Percentiles rank a stretch among this genome's conserved stretches.
These are phyloP conservation scores for Monilinia laxa DNA, from an alignment of 2,329 filamentous ascomycete genomes.

Conservation along the genomic window DNA sequence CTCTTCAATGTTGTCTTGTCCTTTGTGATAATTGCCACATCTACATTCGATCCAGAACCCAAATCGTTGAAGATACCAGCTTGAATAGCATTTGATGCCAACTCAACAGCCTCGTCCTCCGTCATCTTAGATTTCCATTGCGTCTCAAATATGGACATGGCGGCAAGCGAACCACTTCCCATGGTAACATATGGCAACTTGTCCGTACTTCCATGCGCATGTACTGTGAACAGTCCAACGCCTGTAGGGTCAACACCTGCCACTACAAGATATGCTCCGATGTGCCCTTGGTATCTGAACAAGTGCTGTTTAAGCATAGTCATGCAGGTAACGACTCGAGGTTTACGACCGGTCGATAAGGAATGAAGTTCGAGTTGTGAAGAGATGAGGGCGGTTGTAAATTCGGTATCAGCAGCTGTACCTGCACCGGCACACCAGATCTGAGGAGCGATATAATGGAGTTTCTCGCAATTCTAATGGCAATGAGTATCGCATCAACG, in stretches of 20 bases:
- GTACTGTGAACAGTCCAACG: constrained; percentile 93
- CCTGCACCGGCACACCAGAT: constrained; percentile 99
- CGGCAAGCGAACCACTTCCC: constrained; percentile 92
- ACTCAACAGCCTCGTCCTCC: constrained; percentile 76
- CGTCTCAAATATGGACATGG: constrained; percentile 98
- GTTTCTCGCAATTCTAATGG: constrained; percentile 93
- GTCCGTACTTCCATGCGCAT: constrained; percentile 96
- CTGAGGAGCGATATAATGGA: constrained; percentile 97
- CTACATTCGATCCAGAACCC: constrained; percentile 95
- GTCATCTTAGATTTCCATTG: constrained; percentile 82
- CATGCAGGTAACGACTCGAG: constrained; percentile 98
- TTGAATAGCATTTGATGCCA: constrained; percentile 84
- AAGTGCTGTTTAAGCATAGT: constrained; percentile 99
- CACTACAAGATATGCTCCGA: constrained; percentile 96
- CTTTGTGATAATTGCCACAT: constrained; percentile 90
- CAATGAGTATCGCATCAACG: constrained; percentile 15
- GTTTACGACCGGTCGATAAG: constrained; percentile 92
- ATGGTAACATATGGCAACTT: constrained; percentile 99
- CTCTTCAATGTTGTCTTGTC: constrained; percentile 93
- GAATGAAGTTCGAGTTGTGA: constrained; percentile 98
- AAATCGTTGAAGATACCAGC: constrained; percentile 99
- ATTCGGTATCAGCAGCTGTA: constrained; percentile 97
- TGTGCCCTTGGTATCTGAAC: constrained; percentile 96
- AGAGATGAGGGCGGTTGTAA: constrained; percentile 97
- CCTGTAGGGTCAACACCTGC: constrained; percentile 96